A percentile compares a stretch with the other conserved stretches of the same genome.
Conservation (phyloP, 1,284 basidiomycete species). For the Paramarasmius palmivorus region DNA sequence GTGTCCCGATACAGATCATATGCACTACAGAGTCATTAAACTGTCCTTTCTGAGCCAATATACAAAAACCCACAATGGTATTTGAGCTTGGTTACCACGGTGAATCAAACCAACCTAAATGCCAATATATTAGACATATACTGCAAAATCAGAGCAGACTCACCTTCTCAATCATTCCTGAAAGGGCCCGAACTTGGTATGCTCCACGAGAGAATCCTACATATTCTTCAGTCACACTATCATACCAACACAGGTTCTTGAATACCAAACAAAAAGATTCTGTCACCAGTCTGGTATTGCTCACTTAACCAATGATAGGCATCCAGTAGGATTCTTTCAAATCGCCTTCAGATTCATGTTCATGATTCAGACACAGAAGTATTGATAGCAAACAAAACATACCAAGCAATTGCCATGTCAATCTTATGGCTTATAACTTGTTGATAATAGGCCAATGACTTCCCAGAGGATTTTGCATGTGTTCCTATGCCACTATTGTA, state of each 20-base stretch:
- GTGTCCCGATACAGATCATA: conserved; percentile 28
- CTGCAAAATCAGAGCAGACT: not conserved
- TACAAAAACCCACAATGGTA: conserved; percentile 31
- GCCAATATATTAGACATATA: no score
- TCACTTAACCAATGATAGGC: conserved; percentile 43
- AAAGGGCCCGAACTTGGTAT: conserved; percentile 31
- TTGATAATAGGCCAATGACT: conserved; percentile 16
- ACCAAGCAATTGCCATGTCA: conserved; percentile 32
- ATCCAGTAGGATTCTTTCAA: conserved; percentile 30
- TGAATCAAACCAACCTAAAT: conserved; percentile 33
- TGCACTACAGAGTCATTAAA: conserved; percentile 21
- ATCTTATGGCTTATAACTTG: conserved; percentile 21
- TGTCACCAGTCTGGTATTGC: conserved; percentile 32
- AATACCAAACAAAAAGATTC: conserved; percentile 37
- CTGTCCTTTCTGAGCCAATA: no score
- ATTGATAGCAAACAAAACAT: not conserved
- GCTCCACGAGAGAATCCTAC: conserved; percentile 37
- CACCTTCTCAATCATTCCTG: conserved; percentile 33
- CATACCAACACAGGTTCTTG: not conserved
- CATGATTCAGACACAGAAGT: not conserved
- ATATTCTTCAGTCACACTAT: not conserved
- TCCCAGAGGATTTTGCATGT: conserved; percentile 30
- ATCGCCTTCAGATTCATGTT: conserved; percentile 25
- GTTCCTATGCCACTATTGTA: conserved; percentile 45
- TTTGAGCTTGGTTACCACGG: conserved; percentile 33